Conservation (phyloP, 192 early-diverging fungal genomes). For the Haplosporangium gracile region DNA sequence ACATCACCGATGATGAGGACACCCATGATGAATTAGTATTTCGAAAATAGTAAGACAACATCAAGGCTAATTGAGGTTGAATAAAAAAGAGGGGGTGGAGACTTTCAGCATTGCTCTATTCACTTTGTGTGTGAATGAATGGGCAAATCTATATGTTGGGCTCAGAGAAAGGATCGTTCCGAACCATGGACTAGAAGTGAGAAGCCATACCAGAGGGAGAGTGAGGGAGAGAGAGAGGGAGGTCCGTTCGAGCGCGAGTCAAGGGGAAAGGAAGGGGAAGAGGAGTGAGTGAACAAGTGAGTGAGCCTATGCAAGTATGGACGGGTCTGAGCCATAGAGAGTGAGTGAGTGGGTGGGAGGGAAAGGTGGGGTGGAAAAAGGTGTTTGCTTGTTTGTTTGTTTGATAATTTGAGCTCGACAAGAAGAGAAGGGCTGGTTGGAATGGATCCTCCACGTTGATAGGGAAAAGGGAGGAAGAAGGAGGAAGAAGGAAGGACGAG, state of each 20-base stretch:
- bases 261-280: not conserved
- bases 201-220: not conserved
- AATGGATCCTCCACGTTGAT: not conserved
- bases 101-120: not conserved
- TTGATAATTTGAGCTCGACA: not conserved
- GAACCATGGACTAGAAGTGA: not conserved
- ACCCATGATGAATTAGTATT: not conserved
- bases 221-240: not conserved
- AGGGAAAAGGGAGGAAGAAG: not conserved
- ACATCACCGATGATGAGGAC: not conserved
- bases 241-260: not conserved
- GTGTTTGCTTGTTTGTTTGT: not conserved
- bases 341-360: not conserved
- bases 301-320: not conserved
- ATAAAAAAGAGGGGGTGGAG: not conserved
- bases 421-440: no score
- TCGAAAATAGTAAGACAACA: not conserved
- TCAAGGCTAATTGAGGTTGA: not conserved
- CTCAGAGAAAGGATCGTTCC: not conserved
- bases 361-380: not conserved
- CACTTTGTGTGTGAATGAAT: not conserved
- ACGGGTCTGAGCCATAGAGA: not conserved
- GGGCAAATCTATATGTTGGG: constrained; percentile 1
- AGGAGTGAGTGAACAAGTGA: not conserved
- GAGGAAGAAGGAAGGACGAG: not conserved